A percentile compares a stretch with the other conserved stretches of the same genome.
Conservation (phyloP, 805 yeast species). For the Candida sakaeoensis region DNA sequence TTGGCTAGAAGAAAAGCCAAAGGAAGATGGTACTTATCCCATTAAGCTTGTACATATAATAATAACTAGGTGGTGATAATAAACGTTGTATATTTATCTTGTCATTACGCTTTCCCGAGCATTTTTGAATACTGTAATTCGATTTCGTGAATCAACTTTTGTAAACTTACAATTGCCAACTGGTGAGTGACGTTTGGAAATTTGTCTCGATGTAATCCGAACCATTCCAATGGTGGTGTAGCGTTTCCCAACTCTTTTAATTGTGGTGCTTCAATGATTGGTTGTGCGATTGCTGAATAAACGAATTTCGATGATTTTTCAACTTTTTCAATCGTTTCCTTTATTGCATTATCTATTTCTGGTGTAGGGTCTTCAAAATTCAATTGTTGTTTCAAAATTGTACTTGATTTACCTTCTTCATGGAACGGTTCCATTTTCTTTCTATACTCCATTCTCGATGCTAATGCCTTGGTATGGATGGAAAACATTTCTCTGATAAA, state of each 20-base stretch:
- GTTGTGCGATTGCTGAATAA: slow-evolving; percentile 67
- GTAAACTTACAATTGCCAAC: slow-evolving; percentile 67
- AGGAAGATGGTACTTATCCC: slow-evolving; percentile 91
- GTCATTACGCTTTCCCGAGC: slow-evolving; percentile 37
- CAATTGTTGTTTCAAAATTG: slow-evolving; percentile 12
- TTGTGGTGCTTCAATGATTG: slow-evolving; percentile 85
- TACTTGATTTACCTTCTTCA: slow-evolving; percentile 12
- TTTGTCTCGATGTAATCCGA: slow-evolving; percentile 83
- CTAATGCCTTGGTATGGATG: slow-evolving; percentile 71
- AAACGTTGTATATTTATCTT: neutral
- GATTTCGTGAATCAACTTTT: slow-evolving; percentile 67
- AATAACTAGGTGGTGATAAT: too few relatives aligned
- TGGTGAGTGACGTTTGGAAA: slow-evolving; percentile 89
- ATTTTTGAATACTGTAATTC: slow-evolving; percentile 50
- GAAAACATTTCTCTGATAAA: slow-evolving; percentile 92
- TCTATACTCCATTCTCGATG: slow-evolving; percentile 47
- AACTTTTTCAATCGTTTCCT: slow-evolving; percentile 35
- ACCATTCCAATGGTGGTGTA: slow-evolving; percentile 98
- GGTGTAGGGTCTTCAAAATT: slow-evolving; percentile 18
- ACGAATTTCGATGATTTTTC: slow-evolving; percentile 39
- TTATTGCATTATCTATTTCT: slow-evolving; percentile 34
- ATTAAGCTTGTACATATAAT: slow-evolving; percentile 37
- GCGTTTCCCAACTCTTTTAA: slow-evolving; percentile 91
- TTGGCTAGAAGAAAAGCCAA: slow-evolving; percentile 75
- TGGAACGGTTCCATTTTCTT: slow-evolving; percentile 11